phyloP scores from a whole-genome alignment of 2,329 filamentous ascomycete genomes.

The Pseudomassariella vexata region DNA sequence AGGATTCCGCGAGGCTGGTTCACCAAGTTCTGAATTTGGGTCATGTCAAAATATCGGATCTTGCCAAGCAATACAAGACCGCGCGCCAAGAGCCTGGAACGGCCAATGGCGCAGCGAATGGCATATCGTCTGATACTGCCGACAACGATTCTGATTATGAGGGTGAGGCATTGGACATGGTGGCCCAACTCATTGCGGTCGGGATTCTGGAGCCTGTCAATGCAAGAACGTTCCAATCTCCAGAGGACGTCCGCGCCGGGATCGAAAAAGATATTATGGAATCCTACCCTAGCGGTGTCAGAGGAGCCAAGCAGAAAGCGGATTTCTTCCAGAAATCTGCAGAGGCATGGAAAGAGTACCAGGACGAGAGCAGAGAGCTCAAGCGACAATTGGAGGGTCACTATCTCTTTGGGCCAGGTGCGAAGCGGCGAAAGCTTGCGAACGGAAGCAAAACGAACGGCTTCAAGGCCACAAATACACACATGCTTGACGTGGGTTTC shows the following conservation, averaged over 20 bases:
- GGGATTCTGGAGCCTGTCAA: conserved; percentile 64
- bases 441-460: conserved; percentile 35
- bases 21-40: conserved; percentile 72
- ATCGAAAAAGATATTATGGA: conserved; percentile 59
- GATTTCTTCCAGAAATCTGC: conserved; percentile 41
- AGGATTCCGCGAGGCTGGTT: conserved; percentile 67
- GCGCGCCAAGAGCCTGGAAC: conserved; percentile 20
- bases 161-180: conserved; percentile 41
- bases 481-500: conserved; percentile 6
- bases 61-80: conserved; percentile 48
- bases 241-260: conserved; percentile 54
- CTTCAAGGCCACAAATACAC: conserved; percentile 17
- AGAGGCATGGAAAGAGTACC: conserved; percentile 17
- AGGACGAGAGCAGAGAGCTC: conserved; percentile 14
- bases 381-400: conserved; percentile 18
- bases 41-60: conserved; percentile 66
- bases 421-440: conserved; percentile 51
- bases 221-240: conserved; percentile 50
- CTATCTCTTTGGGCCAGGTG: conserved; percentile 8
- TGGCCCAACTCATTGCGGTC: conserved; percentile 52
- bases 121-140: conserved; percentile 29
- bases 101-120: conserved; percentile 27
- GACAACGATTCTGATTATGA: conserved; percentile 17
- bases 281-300: conserved; percentile 47
- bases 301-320: conserved; percentile 60